Evolutionary conservation across 2,329 filamentous ascomycete genomes (phyloP), one percentile per base, ranked within the genome.

Genomic region (Sarocladium brachiariae): DNA sequence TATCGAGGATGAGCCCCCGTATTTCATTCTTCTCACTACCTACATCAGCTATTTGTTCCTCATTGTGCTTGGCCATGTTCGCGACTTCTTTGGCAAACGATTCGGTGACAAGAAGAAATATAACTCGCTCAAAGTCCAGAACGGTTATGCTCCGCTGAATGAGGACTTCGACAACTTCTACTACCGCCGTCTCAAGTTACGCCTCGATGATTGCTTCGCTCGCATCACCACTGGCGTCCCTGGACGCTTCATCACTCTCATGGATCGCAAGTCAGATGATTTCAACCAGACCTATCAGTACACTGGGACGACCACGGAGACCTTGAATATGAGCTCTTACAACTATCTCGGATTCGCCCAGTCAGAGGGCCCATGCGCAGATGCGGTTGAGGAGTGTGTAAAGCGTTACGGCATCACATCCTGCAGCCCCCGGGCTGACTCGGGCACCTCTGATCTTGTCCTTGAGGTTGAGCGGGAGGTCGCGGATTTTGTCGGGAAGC

Each of bases 91-190:
- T 65, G 92, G 93, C 67, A 96, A 97, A 76, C 83, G 88, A 55
- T 96, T 99, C 71, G 86, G 86, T 64, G 82, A 90, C 66, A 82
- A 87, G 64, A 86, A 89, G 62, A 66, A 77, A 52, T 97, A 97
- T 70, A 84, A 82, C 63, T 86, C 93, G 60, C 75, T 97, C 61
- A 87, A 87, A 64, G 79, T 86, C 33, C 80, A 82, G 57, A 89
- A 96, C 65, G 93, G 93, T 55, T 97, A 96, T 64, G 93, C 92
- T 10, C 90, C 93, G 2, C 77, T 99, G 57, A 97, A 96, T 69
- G 95, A 90, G 61, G 93, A 99, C 69, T 99, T 99, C 64, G 93
- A 99, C 74, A 97, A 92, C 69, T 99, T 99, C 69, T 99, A 99
- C 70, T 89, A 92, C 52, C 83, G 93, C 52, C 80, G 93, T 54